These are phyloP conservation scores for Globisporangium cylindrosporum DNA, from an alignment of 352 stramenopile species.

Conservation along the genomic window DNA sequence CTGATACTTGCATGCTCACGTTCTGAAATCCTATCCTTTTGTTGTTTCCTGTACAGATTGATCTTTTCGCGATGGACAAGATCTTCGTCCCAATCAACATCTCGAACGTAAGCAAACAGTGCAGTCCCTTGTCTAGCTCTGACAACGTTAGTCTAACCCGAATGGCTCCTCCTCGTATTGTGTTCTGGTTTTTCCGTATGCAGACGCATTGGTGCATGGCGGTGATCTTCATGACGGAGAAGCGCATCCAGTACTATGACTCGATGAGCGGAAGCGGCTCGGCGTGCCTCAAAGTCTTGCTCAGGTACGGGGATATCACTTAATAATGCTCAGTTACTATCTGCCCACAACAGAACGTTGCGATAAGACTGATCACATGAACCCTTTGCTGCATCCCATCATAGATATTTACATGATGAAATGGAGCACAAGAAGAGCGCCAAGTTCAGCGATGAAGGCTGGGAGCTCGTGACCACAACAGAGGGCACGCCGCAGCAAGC, in stretches of 20 bases:
- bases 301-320: conserved; percentile 28
- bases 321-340: background rate
- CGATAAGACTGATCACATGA: background rate
- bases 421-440: conserved; percentile 84
- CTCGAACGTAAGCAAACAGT: conserved; percentile 65
- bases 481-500: conserved; percentile 68
- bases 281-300: conserved; percentile 66
- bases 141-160: background rate
- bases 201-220: conserved; percentile 87
- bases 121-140: background rate
- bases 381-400: background rate
- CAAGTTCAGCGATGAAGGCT: conserved; percentile 54
- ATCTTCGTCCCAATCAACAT: conserved; percentile 86
- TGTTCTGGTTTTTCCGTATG: background rate
- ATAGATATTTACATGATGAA: conserved; percentile 80
- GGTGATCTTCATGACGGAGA: conserved; percentile 85
- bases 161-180: conserved; percentile 9
- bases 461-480: conserved; percentile 58
- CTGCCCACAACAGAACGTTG: background rate
- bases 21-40: background rate
- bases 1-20: background rate
- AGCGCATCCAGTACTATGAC: conserved; percentile 89
- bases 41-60: conserved; percentile 38
- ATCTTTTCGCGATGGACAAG: conserved; percentile 90
- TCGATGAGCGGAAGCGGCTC: conserved; percentile 76